Base-by-base conservation (phyloP, 2,329 filamentous ascomycete genomes). In the Exophiala sp. region DNA sequence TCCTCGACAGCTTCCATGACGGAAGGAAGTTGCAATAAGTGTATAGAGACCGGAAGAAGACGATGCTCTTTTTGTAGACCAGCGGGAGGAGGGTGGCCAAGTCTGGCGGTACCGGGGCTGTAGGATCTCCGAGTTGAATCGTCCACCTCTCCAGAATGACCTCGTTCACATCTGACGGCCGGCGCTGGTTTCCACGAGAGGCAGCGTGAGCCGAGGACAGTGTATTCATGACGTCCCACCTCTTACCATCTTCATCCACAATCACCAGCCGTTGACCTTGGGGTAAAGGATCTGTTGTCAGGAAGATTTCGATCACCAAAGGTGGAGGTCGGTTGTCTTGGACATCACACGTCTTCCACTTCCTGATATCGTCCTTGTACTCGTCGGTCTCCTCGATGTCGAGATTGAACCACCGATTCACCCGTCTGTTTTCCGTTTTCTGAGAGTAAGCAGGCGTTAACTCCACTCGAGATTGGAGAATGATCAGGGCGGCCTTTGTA, bases 51-150 rank as follows among this genome's bases (percentile, higher is more conserved):
- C 93, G 81, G 69, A 97, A 96, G 61, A 96, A 82, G 59, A 97
- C 86, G 57, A 98, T 95, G 61, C 87, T 88, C 70, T 95, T 93
- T 72, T 98, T 98, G 76, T 98, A 98, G 51, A 95, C 83, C 45
- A 88, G 91, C 11, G 93, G 89, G 44, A 97, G 73, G 24, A 79
- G 73, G 40, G 79, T 73, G 46, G 69, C 74, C 44, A 81, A 67
- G 52, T 82, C 77, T n/a, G 52, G 38, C 13, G 58, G 56, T 1
- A 59, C 48, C 11, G 56, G 51, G 32, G 72, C 61, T 4, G 73
- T 61, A 48, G 87, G 64, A 59, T 80, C 79, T 64, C 86, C 86
- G 49, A 97, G 75, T 64, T 93, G 85, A 57, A 98, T 79, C 50
- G 77, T 84, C 93, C 93, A 98, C 60, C 91, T 80, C 70, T 98